Evolutionary conservation across 768 basidiomycete species (phyloP).

Genomic region (Solioccasus polychromus): DNA sequence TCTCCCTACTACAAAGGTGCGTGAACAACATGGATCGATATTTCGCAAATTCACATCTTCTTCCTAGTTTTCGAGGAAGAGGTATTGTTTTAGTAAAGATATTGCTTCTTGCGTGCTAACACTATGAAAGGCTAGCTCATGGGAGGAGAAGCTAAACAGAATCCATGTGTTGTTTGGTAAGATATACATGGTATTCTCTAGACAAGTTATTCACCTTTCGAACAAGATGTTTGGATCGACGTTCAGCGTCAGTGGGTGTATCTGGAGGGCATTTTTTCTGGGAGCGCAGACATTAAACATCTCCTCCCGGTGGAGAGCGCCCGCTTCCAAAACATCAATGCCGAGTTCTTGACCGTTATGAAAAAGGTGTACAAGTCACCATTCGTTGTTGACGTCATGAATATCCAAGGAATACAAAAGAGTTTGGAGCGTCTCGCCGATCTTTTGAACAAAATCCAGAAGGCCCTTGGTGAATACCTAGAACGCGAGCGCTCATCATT

Average conservation of each 20-base stretch:
- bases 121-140: slow-evolving; percentile 65
- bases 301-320: slow-evolving; percentile 94
- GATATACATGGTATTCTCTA: slow-evolving; percentile 11
- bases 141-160: slow-evolving; percentile 96
- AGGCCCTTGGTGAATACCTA: slow-evolving; percentile 97
- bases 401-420: slow-evolving; percentile 95
- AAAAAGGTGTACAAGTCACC: slow-evolving; percentile 99
- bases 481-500: slow-evolving; percentile 97
- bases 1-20: slow-evolving; percentile 97
- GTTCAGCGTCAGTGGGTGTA: slow-evolving; percentile 99
- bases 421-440: slow-evolving; percentile 95
- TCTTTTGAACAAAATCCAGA: slow-evolving; percentile 96
- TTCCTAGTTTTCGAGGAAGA: slow-evolving; percentile 83
- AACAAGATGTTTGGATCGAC: slow-evolving; percentile 95
- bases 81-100: slow-evolving; percentile 34
- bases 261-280: slow-evolving; percentile 98
- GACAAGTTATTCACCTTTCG: neutral
- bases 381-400: slow-evolving; percentile 94
- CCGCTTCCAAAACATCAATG: slow-evolving; percentile 98
- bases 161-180: slow-evolving; percentile 94
- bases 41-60: slow-evolving; percentile 2
- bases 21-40: slow-evolving; percentile 2
- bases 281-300: slow-evolving; percentile 99
- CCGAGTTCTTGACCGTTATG: slow-evolving; percentile 97
- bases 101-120: slow-evolving; percentile 6